Percentiles rank a stretch among this genome's conserved stretches.
These are phyloP conservation scores for Colletotrichum lini DNA, from an alignment of 2,329 filamentous ascomycete species.

Conservation along the genomic window DNA sequence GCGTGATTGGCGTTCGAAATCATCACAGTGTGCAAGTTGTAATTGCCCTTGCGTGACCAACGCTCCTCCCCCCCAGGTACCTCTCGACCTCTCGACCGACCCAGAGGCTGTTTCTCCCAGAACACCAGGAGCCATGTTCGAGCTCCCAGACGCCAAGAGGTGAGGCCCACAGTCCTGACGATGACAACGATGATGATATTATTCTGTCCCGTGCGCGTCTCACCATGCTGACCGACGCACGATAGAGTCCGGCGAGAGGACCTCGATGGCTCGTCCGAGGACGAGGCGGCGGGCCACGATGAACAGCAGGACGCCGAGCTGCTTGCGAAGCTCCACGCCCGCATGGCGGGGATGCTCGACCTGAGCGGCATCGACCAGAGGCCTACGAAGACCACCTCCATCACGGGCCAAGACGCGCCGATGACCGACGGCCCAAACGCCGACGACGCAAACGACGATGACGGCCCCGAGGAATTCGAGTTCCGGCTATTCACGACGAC, in stretches of 20 bases:
- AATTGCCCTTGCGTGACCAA: neutral
- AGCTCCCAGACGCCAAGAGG: constrained; percentile 67
- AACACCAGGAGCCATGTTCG: constrained; percentile 59
- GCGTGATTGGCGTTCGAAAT: constrained; percentile 17
- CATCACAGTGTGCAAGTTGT: neutral
- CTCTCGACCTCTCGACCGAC: neutral
- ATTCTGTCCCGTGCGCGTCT: neutral
- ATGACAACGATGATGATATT: no score
- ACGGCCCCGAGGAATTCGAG: constrained; percentile 61
- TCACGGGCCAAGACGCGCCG: constrained; percentile 28
- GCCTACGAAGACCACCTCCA: constrained; percentile 27
- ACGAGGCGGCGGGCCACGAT: constrained; percentile 47
- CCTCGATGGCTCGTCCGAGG: constrained; percentile 56
- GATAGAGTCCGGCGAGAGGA: constrained; percentile 70
- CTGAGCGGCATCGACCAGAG: constrained; percentile 50
- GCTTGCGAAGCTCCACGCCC: constrained; percentile 62
- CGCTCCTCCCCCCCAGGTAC: neutral
- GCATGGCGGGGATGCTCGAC: constrained; percentile 62
- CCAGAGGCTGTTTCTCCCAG: neutral
- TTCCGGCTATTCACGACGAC: constrained; percentile 71
- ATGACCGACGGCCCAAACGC: constrained; percentile 35
- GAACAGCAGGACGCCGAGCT: constrained; percentile 55
- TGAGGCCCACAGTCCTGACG: constrained; percentile 47
- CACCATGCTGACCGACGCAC: constrained; percentile 12
- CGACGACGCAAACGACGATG: constrained; percentile 43